These are phyloP conservation scores for Candida neerlandica DNA, from an alignment of 1,139 yeast species.

Conservation along the genomic window DNA sequence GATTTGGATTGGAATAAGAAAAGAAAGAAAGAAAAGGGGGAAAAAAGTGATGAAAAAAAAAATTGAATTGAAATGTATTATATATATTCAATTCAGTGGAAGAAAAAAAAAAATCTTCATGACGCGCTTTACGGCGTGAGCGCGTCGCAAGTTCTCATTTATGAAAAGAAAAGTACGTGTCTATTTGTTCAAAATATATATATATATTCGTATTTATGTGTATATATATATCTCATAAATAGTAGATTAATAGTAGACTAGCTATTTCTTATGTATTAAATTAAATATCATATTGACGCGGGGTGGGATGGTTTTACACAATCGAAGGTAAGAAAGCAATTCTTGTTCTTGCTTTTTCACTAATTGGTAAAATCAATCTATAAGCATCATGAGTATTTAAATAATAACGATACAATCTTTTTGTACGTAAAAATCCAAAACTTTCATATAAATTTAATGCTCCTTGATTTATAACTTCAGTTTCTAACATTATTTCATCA, in stretches of 20 bases:
- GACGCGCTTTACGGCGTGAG: not conserved
- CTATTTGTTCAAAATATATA: not conserved
- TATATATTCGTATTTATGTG: not conserved
- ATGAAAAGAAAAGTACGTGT: not conserved
- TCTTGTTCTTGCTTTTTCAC: constrained; percentile 31
- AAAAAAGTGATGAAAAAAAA: not conserved
- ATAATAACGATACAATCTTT: constrained; percentile 83
- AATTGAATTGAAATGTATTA: no score
- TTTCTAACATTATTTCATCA: constrained; percentile 89
- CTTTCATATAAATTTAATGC: constrained; percentile 82
- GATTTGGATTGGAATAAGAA: not conserved
- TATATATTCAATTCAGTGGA: not conserved
- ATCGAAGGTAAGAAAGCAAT: constrained; percentile 33
- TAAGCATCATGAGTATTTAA: constrained; percentile 92
- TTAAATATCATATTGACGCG: no score
- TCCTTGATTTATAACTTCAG: constrained; percentile 79
- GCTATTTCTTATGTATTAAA: no score
- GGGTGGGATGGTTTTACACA: no score
- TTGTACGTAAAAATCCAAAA: constrained; percentile 81
- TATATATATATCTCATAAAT: no score
- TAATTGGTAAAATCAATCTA: constrained; percentile 58
- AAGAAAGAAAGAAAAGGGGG: not conserved
- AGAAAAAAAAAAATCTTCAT: not conserved
- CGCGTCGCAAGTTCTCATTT: not conserved
- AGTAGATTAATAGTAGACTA: no score